Percentiles rank a stretch among this genome's conserved stretches.
Conservation (phyloP, 192 early-diverging fungal genomes). For the Podila verticillata region DNA sequence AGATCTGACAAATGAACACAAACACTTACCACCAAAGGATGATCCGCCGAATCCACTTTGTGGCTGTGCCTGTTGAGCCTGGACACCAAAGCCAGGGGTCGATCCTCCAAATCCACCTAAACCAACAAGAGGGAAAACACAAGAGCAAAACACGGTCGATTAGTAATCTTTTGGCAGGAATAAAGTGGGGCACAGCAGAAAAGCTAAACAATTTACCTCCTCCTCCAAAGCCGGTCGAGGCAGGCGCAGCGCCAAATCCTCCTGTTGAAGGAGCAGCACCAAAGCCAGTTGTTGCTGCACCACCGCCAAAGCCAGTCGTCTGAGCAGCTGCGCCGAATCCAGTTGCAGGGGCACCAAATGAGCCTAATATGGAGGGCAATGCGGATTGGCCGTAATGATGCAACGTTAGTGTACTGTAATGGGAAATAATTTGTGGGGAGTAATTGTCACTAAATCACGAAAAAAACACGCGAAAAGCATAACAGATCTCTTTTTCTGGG, state of each 20-base stretch:
- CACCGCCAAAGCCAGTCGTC: slow-evolving; percentile 32
- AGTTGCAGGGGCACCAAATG: slow-evolving; percentile 35
- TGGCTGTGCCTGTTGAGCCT: slow-evolving; percentile 36
- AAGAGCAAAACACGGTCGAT: neutral
- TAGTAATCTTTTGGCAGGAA: neutral
- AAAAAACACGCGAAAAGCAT: neutral
- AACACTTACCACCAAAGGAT: slow-evolving; percentile 36
- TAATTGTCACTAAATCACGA: too few species aligned
- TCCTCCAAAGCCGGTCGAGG: slow-evolving; percentile 38
- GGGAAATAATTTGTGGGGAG: neutral
- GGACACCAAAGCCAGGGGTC: slow-evolving; percentile 35
- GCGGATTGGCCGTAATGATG: neutral
- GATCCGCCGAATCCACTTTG: slow-evolving; percentile 39
- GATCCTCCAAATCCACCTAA: slow-evolving; percentile 47
- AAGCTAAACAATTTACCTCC: slow-evolving; percentile 6
- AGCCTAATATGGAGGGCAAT: slow-evolving; percentile 11
- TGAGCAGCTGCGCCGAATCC: slow-evolving; percentile 40
- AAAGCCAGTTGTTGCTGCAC: slow-evolving; percentile 28
- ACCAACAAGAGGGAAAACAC: neutral
- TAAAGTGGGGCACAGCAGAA: neutral
- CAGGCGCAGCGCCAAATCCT: slow-evolving; percentile 40
- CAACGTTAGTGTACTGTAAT: neutral
- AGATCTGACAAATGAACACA: neutral
- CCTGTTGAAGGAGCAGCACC: slow-evolving; percentile 33
- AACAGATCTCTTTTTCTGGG: neutral